A percentile compares a stretch with the other conserved stretches of the same genome.
Conservation (phyloP, 345 rosid genomes). For the Raphanus raphanistrum region DNA sequence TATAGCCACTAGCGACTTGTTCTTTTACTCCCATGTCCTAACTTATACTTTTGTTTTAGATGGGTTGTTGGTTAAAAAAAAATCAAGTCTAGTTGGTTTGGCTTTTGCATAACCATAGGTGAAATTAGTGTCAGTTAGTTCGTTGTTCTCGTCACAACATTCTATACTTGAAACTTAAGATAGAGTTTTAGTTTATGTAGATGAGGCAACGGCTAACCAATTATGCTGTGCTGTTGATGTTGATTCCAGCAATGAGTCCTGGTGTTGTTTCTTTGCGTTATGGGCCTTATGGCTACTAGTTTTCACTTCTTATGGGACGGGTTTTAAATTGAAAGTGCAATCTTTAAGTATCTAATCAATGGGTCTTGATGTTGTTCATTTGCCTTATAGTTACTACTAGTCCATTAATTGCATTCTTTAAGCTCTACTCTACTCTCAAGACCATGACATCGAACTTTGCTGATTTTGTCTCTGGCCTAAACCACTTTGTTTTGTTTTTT, state of each 20-base stretch:
- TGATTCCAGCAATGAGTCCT: neutral
- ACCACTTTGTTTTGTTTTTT: neutral
- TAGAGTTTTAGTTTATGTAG: neutral
- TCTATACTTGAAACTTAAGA: neutral
- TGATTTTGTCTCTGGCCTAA: neutral
- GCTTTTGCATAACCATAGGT: neutral
- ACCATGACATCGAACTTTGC: neutral
- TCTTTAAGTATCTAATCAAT: neutral
- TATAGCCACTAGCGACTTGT: conserved; percentile 21
- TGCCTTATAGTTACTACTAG: neutral
- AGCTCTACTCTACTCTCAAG: neutral
- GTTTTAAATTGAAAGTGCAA: neutral
- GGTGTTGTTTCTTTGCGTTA: neutral
- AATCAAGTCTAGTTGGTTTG: neutral
- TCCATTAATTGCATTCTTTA: too few species aligned
- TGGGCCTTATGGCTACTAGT: neutral
- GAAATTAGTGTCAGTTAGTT: neutral
- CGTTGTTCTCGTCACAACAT: neutral
- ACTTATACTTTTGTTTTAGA: neutral
- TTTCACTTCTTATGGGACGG: neutral
- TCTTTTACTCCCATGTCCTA: neutral
- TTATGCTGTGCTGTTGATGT: neutral
- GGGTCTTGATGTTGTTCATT: neutral
- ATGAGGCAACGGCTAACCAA: neutral
- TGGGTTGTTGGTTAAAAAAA: neutral